Evolutionary conservation across 2,329 filamentous ascomycete genomes (phyloP), one percentile per base, ranked within the genome.

Genomic region (Didymella sp.): DNA sequence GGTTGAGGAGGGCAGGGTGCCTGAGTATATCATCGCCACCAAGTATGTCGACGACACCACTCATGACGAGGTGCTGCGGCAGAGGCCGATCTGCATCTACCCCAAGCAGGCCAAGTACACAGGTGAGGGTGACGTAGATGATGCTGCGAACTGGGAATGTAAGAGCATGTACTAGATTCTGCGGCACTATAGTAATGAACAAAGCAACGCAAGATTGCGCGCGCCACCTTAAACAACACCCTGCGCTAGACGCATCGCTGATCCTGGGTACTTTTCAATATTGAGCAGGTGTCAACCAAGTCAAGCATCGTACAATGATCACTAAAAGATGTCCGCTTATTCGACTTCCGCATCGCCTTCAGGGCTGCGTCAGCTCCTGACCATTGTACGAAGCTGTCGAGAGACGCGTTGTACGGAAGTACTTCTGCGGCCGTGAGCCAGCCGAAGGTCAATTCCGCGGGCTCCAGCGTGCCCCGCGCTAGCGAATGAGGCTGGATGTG

Each of bases 1-100:
- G 80, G 79, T 81, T 3, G 80, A 74, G 50, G 52, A 73, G 13
- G 72, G 67, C 3, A 54, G 62, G 3, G 77, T 75, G 0, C 80
- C 81, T 0, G 76, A 79, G 2, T 64, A 71, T 25, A 60, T 75
- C n/a, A 60, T 70, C 19, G 73, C 58, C 4, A 72, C 70, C 0
- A 73, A 71, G 58, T 73, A 66, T 43, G 61, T 59, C 6, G 60
- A 73, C 24, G 72, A 73, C 11, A 63, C 51, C 12, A 57, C 42
- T 9, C 62, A 64, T 2, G 53, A 40, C 2, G 57, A 62, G 19
- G 67, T 74, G 2, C n/a, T 63, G 46, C 66, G 70, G 48, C 71
- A 73, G 53, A 63, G 72, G 30, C 70, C 67, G 30, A 62, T 76
- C 19, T 76, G 74, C 59, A 73, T 72, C 65, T 74, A 74, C 45